Conservation (phyloP, 176 grass and related monocot genomes). For the Alloteropsis semialata region DNA sequence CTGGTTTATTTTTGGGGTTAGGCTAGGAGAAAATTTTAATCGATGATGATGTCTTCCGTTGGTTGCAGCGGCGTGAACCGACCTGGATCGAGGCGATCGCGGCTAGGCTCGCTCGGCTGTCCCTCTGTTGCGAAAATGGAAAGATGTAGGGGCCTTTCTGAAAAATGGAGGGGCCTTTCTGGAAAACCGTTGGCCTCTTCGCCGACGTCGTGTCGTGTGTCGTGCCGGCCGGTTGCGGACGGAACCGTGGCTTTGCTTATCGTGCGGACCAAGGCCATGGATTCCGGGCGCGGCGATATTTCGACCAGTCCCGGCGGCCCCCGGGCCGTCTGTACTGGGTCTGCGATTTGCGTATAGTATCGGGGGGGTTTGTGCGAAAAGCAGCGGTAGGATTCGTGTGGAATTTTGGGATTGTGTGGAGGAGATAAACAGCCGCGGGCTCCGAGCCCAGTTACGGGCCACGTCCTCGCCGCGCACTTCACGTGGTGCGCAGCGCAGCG, state of each 20-base stretch:
- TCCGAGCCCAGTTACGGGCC: background rate
- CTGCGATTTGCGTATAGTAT: background rate
- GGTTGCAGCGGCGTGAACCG: no score
- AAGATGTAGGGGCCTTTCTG: background rate
- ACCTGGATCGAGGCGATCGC: no score
- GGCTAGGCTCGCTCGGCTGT: no score
- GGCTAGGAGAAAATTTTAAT: background rate
- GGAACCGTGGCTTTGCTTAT: background rate
- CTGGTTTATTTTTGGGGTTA: background rate
- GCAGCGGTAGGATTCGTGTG: background rate
- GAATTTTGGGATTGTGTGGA: background rate
- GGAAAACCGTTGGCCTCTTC: background rate
- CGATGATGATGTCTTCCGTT: background rate
- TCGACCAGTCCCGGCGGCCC: background rate
- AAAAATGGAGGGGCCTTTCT: accelerated
- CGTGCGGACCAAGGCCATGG: background rate
- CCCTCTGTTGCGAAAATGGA: background rate
- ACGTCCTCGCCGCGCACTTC: constrained; percentile 40
- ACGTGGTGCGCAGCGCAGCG: constrained; percentile 19
- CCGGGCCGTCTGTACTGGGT: no score
- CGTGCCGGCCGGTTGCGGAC: background rate
- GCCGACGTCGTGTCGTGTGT: background rate
- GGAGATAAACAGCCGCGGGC: background rate
- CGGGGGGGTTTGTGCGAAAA: background rate
- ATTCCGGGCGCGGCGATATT: background rate